Evolutionary conservation across 768 basidiomycete species (phyloP), one percentile per base, ranked within the genome.

Genomic region (Collybia mongolica): DNA sequence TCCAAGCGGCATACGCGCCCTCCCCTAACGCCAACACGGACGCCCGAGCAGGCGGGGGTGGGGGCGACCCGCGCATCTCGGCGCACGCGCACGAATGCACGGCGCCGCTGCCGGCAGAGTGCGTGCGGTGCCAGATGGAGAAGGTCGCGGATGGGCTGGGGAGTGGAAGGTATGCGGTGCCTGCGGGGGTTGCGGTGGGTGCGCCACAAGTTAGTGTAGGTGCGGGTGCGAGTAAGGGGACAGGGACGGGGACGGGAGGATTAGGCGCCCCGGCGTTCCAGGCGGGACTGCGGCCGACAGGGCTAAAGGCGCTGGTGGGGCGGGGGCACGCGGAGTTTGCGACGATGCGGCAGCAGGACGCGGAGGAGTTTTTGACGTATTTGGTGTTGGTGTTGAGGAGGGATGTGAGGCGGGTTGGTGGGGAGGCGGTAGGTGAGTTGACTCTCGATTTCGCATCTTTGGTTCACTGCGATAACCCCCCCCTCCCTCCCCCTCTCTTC

Each of bases 271-370:
- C 82, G 0, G 74, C 80, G 3, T 94, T 91, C 72, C 96, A 98
- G 62, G 82, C 80, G 19, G 97, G 97, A 0, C 65, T 99, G 37
- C 80, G 81, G 38, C 97, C 96, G 0, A 74, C 75, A 1, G 82
- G 82, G 54, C 93, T 98, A 75, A 98, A 98, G 67, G 72, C 84
- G 4, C 79, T 98, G 8, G 82, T 98, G 29, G 96, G 96, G 2
- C 90, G 88, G 57, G 93, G 92, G 1, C 97, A 98, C 60, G 81
- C 81, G 26, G 97, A 98, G 69, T 98, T 98, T 60, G 75, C 89
- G 28, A 98, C 95, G 41, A 98, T 98, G 95, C 79, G 82, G 46
- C 96, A 99, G 67, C 97, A 98, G 63, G 97, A 99, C 60, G 84
- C 94, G 5, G 93, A 96, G 61, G 96, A 98, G 68, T 98, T 98